Base-by-base conservation (phyloP, 2,329 filamentous ascomycete genomes). In the Fusarium luffae region DNA sequence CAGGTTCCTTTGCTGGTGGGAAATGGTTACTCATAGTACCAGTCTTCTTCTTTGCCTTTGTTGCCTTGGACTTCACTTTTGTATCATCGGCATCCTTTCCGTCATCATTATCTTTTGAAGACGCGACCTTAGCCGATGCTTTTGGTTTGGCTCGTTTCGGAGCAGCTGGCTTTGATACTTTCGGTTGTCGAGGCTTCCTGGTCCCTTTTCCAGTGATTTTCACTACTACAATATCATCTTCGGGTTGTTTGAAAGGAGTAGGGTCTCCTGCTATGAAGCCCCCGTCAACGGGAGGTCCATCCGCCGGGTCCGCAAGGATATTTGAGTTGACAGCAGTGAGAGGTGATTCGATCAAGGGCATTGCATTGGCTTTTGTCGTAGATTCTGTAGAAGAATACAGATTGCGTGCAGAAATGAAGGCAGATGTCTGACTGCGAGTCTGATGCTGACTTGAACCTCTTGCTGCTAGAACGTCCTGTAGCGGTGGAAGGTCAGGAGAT, bases 401-500 rank as follows among this genome's bases (percentile, higher is more conserved):
- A 23, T 73, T 78, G 13, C 81, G 77, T 27, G 84, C 82, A 62
- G 78, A 84, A 4, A 81, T 81, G 55, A 85, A 86, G 0, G 78
- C 76, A 13, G 71, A 74, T 18, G 73, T 66, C 4, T 78, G 79
- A 70, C 75, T 81, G 42, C 74, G 75, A 12, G 82, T 63, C 2
- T 78, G 43, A 5, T 80, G 71, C 13, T 71, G 78, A 27, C 71
- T 79, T 13, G 72, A 68, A 25, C 64, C 68, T 43, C 81, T 83
- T 4, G 80, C 78, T 2, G 80, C 78, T 2, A 85, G 68, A 12
- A 89, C 75, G 4, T 88, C 82, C 40, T 80, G 79, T 0, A 89
- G 76, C 1, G 86, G 82, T 5, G 87, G 87, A 1, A 89, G 76
- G n/a, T 81, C 81, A n/a, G 86, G 86, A 7, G 86, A 23, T 23